phyloP scores from a whole-genome alignment of 352 stramenopile species.

The Pythium insidiosum region DNA sequence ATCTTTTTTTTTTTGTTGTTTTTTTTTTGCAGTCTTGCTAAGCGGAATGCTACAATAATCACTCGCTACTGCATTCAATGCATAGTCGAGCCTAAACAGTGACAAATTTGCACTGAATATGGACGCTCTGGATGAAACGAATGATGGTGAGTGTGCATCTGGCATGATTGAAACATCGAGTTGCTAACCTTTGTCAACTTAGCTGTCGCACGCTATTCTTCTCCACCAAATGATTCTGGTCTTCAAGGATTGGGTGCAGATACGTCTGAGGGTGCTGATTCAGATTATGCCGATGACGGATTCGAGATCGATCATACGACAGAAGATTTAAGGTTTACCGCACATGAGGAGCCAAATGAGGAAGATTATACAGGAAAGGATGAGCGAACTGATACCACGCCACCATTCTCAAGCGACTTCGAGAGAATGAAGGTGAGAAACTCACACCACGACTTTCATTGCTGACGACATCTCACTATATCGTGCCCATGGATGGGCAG shows the following conservation, averaged over 20 bases:
- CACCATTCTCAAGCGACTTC: slow-evolving; percentile 21
- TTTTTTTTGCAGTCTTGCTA: no score
- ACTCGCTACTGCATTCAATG: not conserved
- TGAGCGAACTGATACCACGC: not conserved
- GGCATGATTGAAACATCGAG: no score
- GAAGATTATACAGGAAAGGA: not conserved
- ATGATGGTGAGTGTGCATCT: slow-evolving; percentile 23
- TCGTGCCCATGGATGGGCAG: slow-evolving; percentile 5
- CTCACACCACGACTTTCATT: no score
- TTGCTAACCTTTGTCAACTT: no score
- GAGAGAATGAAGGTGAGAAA: slow-evolving; percentile 30
- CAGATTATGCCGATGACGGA: slow-evolving; percentile 46
- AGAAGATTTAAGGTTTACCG: not conserved
- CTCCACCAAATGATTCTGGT: no score
- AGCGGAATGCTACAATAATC: no score
- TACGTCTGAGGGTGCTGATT: no score
- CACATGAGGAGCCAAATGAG: not conserved
- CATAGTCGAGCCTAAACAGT: slow-evolving; percentile 61
- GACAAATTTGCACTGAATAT: slow-evolving; percentile 69
- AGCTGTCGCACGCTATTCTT: no score
- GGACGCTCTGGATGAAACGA: slow-evolving; percentile 39
- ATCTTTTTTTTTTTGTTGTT: not conserved
- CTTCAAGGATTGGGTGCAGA: no score
- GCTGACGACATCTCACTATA: no score
- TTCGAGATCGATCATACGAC: slow-evolving; percentile 61